Percentiles rank a stretch among this genome's conserved stretches.
Evolutionary conservation across 2,329 filamentous ascomycete genomes (phyloP).

Genomic region (Ophiosphaerella herpotricha): DNA sequence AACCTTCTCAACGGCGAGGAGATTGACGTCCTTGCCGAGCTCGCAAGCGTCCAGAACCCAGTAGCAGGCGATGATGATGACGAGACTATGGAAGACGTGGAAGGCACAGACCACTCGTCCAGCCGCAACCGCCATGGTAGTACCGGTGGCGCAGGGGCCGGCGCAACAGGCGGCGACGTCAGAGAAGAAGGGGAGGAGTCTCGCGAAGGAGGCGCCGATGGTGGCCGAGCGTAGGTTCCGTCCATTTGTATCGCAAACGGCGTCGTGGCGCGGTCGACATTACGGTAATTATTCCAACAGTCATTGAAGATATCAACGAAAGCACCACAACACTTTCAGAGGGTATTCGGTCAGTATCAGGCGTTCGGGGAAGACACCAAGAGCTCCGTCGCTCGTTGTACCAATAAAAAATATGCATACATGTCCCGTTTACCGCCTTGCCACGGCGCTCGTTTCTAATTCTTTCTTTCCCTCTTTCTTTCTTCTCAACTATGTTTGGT

Average conservation of each 20-base stretch:
- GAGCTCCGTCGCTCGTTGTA: slow-evolving; percentile 32
- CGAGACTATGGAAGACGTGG: slow-evolving; percentile 68
- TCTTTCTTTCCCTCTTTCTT: slow-evolving; percentile 10
- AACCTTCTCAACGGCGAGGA: slow-evolving; percentile 85
- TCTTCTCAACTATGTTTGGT: slow-evolving; percentile 2
- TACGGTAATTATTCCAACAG: slow-evolving; percentile 22
- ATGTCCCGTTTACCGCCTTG: slow-evolving; percentile 32
- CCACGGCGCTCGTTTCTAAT: slow-evolving; percentile 33
- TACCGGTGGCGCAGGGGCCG: slow-evolving; percentile 81
- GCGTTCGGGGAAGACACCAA: slow-evolving; percentile 35
- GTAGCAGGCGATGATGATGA: slow-evolving; percentile 60
- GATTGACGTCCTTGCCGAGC: slow-evolving; percentile 75
- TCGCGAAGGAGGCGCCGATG: slow-evolving; percentile 92
- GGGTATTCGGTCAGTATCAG: slow-evolving; percentile 29
- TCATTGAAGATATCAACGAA: slow-evolving; percentile 24
- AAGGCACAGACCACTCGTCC: slow-evolving; percentile 54
- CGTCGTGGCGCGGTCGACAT: slow-evolving; percentile 44
- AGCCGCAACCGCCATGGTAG: slow-evolving; percentile 41
- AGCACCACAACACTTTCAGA: slow-evolving; percentile 19
- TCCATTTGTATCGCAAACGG: slow-evolving; percentile 33
- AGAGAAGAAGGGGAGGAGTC: slow-evolving; percentile 86
- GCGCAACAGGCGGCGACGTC: slow-evolving; percentile 87
- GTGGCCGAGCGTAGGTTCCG: slow-evolving; percentile 97
- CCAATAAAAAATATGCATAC: slow-evolving; percentile 43
- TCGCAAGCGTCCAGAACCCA: slow-evolving; percentile 63